A percentile compares a stretch with the other conserved stretches of the same genome.
Evolutionary conservation across 179 eudicot genomes (phyloP).

Genomic region (Sideroxylon spinosum): DNA sequence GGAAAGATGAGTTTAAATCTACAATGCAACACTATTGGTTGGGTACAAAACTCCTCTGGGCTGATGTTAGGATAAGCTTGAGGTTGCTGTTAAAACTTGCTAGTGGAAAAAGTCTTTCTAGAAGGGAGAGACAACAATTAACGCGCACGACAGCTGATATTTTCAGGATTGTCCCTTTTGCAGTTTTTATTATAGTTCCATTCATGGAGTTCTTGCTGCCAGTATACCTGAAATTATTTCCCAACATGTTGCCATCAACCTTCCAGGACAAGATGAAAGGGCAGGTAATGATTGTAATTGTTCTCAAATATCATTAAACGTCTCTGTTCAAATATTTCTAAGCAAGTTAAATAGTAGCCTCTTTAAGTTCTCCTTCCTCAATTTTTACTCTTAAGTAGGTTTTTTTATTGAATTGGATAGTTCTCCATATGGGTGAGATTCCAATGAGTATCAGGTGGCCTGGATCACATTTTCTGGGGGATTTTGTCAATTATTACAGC

Average conservation of each 20-base stretch:
- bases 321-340: not conserved
- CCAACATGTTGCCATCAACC: constrained; percentile 88
- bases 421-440: not conserved
- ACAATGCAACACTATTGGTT: constrained; percentile 81
- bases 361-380: not conserved
- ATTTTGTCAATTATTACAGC: not conserved
- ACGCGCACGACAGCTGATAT: constrained; percentile 92
- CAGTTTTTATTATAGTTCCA: constrained; percentile 74
- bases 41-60: constrained; percentile 84
- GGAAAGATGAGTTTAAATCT: constrained; percentile 68
- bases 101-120: constrained; percentile 66
- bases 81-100: constrained; percentile 65
- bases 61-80: constrained; percentile 76
- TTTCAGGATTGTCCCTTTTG: constrained; percentile 90
- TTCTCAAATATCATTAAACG: not conserved
- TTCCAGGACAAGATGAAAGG: constrained; percentile 92
- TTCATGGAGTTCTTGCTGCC: constrained; percentile 91
- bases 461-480: not conserved
- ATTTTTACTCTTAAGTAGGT: not conserved
- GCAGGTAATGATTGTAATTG: constrained; percentile 41
- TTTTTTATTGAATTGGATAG: not conserved
- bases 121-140: constrained; percentile 88
- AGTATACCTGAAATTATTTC: constrained; percentile 67
- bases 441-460: not conserved
- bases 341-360: not conserved